phyloP scores from a whole-genome alignment of 257 asterid genomes.

The Osmanthus fragrans region DNA sequence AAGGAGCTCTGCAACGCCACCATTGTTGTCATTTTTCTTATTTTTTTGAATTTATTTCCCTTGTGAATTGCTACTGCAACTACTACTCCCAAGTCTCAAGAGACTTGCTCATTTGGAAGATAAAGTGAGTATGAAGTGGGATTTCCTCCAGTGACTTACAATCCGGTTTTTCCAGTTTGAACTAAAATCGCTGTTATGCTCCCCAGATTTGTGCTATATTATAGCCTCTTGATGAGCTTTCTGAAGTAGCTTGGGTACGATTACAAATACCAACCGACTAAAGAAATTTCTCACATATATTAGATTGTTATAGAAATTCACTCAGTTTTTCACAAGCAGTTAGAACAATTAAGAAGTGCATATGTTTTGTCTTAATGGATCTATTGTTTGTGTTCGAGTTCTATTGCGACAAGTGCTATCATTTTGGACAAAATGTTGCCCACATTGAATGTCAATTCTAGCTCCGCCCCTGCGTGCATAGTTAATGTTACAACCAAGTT shows the following conservation, averaged over 20 bases:
- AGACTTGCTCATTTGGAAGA: conserved; percentile 23
- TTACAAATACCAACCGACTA: too few species aligned
- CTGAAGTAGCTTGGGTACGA: not conserved
- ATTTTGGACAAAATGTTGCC: too few species aligned
- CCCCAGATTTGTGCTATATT: not conserved
- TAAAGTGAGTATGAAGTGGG: conserved; percentile 26
- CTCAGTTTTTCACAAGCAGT: too few species aligned
- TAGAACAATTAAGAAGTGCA: too few species aligned
- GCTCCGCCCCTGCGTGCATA: too few species aligned
- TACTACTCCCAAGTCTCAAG: not conserved
- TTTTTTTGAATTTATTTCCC: not conserved
- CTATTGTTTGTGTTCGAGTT: too few species aligned
- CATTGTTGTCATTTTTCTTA: conserved; percentile 45
- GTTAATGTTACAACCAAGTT: too few species aligned
- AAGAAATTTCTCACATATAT: too few species aligned
- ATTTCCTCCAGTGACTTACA: conserved; percentile 15
- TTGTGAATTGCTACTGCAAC: conserved; percentile 19
- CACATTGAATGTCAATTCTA: too few species aligned
- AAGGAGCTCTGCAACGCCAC: conserved; percentile 77
- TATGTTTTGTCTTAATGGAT: too few species aligned
- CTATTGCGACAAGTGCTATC: too few species aligned
- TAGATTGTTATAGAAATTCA: too few species aligned
- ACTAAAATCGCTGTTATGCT: not conserved
- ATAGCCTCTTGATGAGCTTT: not conserved
- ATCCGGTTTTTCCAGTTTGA: conserved; percentile 35